A percentile compares a stretch with the other conserved stretches of the same genome.
Conservation (phyloP, 768 basidiomycete genomes). For the Lentinula raphanica region DNA sequence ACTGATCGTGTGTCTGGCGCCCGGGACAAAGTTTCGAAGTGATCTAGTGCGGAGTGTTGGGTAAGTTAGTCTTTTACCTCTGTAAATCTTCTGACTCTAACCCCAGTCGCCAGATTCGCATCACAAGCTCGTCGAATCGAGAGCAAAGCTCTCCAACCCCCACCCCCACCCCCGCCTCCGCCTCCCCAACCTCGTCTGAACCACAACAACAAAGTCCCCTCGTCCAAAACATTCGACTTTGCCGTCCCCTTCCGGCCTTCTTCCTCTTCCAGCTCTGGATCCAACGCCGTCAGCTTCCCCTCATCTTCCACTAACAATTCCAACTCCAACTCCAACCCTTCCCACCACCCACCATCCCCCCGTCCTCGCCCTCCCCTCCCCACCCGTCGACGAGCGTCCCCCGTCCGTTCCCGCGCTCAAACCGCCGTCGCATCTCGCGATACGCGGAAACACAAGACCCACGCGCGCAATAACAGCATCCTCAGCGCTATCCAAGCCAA, state of each 20-base stretch:
- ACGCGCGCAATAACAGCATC: background rate
- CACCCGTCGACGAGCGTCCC: background rate
- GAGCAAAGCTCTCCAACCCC: background rate
- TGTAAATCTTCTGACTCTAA: constrained; percentile 39
- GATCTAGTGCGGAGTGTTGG: constrained; percentile 57
- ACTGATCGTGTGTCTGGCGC: constrained; percentile 84
- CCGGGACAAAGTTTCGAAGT: constrained; percentile 74
- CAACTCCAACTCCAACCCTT: too few relatives aligned
- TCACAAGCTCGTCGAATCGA: background rate
- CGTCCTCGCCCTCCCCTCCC: background rate
- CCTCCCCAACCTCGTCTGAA: background rate
- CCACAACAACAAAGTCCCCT: background rate
- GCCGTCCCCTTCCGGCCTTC: background rate
- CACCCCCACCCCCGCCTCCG: background rate
- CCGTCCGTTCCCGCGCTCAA: background rate
- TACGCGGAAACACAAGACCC: background rate
- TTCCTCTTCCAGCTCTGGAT: background rate
- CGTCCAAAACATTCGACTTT: background rate
- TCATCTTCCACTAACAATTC: background rate
- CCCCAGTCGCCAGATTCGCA: background rate
- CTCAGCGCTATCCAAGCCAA: too few relatives aligned
- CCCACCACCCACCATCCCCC: background rate
- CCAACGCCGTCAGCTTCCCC: background rate
- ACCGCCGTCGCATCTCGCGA: background rate
- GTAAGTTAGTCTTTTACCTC: constrained; percentile 41